Conservation (phyloP, 225 moss, liverwort and hornwort genomes). For the Marchantia paleacea region DNA sequence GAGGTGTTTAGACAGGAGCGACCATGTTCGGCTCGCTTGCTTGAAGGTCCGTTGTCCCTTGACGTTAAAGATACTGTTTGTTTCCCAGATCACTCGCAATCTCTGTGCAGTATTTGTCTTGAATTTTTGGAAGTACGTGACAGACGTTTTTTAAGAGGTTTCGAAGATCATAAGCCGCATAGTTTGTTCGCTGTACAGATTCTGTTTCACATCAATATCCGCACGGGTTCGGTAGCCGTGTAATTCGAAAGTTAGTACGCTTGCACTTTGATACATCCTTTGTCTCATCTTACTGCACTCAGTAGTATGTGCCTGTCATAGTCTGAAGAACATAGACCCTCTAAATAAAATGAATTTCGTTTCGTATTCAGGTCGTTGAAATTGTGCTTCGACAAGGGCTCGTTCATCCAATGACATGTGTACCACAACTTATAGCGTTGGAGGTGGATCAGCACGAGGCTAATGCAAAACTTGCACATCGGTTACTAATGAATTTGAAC, state of each 20-base stretch:
- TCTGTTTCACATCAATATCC: neutral
- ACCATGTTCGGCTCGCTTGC: constrained; percentile 75
- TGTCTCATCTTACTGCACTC: too few species aligned
- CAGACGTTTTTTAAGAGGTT: neutral
- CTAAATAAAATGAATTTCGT: neutral
- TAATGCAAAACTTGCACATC: constrained; percentile 90
- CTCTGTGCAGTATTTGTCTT: neutral
- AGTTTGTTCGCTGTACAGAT: neutral
- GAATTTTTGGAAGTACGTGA: neutral
- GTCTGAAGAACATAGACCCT: too few species aligned
- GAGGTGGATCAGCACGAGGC: constrained; percentile 79
- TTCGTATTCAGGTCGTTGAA: constrained; percentile 61
- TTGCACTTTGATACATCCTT: neutral
- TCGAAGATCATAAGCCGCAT: neutral
- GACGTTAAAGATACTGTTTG: neutral
- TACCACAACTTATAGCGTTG: constrained; percentile 88
- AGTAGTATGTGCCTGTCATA: too few species aligned
- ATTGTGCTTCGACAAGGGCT: constrained; percentile 94
- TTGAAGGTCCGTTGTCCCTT: constrained; percentile 53
- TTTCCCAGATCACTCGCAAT: neutral
- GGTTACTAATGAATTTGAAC: constrained; percentile 72
- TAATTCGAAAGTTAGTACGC: too few species aligned
- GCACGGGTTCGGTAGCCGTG: neutral
- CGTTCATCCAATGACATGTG: constrained; percentile 96
- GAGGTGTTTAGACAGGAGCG: constrained; percentile 75